These are phyloP conservation scores for Podaxis pistillaris DNA, from an alignment of 768 basidiomycete genomes.

Conservation along the genomic window DNA sequence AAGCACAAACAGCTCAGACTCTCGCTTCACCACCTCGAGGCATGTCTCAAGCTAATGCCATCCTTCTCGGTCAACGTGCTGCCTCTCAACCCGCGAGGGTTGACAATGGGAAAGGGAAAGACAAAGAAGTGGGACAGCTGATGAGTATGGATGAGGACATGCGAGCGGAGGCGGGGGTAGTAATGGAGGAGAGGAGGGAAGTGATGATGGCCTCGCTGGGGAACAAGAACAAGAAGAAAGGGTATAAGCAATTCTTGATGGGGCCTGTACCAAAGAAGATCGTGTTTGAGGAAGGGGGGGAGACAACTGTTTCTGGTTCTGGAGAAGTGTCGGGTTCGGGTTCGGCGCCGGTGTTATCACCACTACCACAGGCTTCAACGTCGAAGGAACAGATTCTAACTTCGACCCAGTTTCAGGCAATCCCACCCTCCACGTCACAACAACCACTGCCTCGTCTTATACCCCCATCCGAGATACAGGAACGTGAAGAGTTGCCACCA, in stretches of 20 bases:
- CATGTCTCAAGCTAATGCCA: slow-evolving; percentile 40
- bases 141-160: slow-evolving; percentile 17
- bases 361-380: neutral
- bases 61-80: slow-evolving; percentile 35
- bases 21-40: slow-evolving; percentile 23
- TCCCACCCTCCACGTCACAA: neutral
- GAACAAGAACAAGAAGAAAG: slow-evolving; percentile 76
- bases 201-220: slow-evolving; percentile 53
- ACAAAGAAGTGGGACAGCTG: slow-evolving; percentile 10
- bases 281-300: slow-evolving; percentile 37
- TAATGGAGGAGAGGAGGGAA: slow-evolving; percentile 7
- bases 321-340: neutral
- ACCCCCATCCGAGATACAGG: slow-evolving; percentile 63
- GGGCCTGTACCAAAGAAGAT: slow-evolving; percentile 48
- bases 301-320: neutral
- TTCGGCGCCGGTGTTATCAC: neutral
- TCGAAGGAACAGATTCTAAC: neutral
- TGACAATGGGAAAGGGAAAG: slow-evolving; percentile 7
- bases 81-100: neutral
- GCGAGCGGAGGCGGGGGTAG: slow-evolving; percentile 12
- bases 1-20: neutral
- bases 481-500: slow-evolving; percentile 46
- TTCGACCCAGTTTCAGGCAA: neutral
- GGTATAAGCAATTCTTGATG: slow-evolving; percentile 54
- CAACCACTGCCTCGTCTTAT: slow-evolving; percentile 37